Percentiles rank a stretch among this genome's conserved stretches.
Conservation (phyloP, 805 yeast species). For the Candida rishiriensis region DNA sequence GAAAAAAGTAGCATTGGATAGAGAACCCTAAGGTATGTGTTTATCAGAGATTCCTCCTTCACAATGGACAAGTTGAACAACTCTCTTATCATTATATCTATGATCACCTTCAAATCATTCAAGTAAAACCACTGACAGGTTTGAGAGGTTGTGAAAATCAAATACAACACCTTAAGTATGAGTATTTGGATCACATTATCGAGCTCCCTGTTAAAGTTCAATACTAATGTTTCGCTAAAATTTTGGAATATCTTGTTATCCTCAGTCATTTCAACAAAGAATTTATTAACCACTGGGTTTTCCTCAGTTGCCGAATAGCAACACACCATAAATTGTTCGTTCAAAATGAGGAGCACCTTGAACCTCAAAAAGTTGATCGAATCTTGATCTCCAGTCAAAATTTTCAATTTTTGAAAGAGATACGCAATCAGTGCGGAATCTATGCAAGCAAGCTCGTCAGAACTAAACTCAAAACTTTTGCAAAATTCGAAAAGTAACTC, state of each 20-base stretch:
- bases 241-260: conserved; percentile 41
- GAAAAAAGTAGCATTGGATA: conserved; percentile 66
- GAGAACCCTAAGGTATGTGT: conserved; percentile 70
- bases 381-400: conserved; percentile 44
- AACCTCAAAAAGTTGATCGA: conserved; percentile 63
- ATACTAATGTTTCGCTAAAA: conserved; percentile 65
- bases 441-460: conserved; percentile 38
- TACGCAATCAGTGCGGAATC: conserved; percentile 43
- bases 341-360: conserved; percentile 65
- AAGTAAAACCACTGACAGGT: conserved; percentile 70
- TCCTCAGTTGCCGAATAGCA: conserved; percentile 26
- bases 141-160: conserved; percentile 61
- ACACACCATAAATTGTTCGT: conserved; percentile 82
- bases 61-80: conserved; percentile 58
- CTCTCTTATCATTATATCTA: conserved; percentile 80
- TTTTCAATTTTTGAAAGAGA: conserved; percentile 41
- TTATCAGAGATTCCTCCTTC: conserved; percentile 53
- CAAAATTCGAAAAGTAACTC: conserved; percentile 55
- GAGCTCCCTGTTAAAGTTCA: conserved; percentile 72
- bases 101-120: conserved; percentile 79
- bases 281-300: conserved; percentile 35
- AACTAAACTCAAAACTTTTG: conserved; percentile 41
- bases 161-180: conserved; percentile 71
- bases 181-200: conserved; percentile 71
- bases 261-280: conserved; percentile 49